phyloP scores from a whole-genome alignment of 768 basidiomycete species.

The Trametes elegans region DNA sequence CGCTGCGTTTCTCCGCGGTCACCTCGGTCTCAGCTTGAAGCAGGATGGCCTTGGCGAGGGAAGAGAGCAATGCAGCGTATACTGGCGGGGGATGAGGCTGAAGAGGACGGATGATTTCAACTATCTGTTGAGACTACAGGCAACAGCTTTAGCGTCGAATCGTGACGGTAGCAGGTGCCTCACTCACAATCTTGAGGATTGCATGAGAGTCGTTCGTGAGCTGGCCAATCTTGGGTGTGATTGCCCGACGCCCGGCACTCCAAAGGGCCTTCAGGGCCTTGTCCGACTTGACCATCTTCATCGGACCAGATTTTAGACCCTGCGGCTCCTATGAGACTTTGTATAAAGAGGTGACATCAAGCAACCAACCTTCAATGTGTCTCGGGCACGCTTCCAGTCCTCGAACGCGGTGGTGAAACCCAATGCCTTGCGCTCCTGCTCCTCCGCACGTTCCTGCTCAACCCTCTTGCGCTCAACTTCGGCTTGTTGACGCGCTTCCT shows the following conservation, averaged over 20 bases:
- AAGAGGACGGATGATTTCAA: slow-evolving; percentile 39
- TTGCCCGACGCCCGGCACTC: slow-evolving; percentile 68
- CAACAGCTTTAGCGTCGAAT: slow-evolving; percentile 18
- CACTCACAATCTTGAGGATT: slow-evolving; percentile 64
- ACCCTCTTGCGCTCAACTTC: slow-evolving; percentile 29
- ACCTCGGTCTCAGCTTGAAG: slow-evolving; percentile 94
- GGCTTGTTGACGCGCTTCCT: slow-evolving; percentile 35
- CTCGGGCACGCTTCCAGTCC: slow-evolving; percentile 63
- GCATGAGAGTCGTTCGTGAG: slow-evolving; percentile 66
- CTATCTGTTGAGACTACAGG: slow-evolving; percentile 40
- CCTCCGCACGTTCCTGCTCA: slow-evolving; percentile 33
- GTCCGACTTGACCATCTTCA: slow-evolving; percentile 62
- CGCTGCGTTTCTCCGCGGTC: slow-evolving; percentile 82
- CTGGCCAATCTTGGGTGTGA: slow-evolving; percentile 87
- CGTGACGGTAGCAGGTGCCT: neutral
- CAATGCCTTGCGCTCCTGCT: slow-evolving; percentile 39
- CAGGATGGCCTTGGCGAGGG: slow-evolving; percentile 85
- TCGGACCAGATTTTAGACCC: slow-evolving; percentile 61
- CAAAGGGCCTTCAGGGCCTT: slow-evolving; percentile 56
- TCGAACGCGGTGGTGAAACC: slow-evolving; percentile 56
- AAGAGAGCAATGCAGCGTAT: slow-evolving; percentile 78
- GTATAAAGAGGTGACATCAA: too few species aligned
- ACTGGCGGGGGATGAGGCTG: slow-evolving; percentile 35
- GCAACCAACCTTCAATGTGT: slow-evolving; percentile 51
- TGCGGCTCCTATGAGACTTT: too few species aligned